phyloP scores from a whole-genome alignment of 352 stramenopile species.

The Phytopythium cucurbitacearum region DNA sequence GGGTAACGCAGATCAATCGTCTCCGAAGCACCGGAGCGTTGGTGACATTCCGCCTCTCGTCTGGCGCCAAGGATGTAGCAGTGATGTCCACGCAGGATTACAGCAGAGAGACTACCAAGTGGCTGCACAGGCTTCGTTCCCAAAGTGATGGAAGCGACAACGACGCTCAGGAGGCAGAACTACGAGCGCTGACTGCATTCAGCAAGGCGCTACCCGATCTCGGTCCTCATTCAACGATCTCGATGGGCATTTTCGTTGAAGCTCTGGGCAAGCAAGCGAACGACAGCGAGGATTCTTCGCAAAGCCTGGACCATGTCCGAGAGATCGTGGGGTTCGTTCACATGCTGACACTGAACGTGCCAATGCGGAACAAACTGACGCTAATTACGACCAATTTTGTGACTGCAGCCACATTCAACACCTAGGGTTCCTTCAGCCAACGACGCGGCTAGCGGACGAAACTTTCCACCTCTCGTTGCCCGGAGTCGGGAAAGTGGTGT shows the following conservation, averaged over 20 bases:
- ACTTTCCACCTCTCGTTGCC: constrained; percentile 50
- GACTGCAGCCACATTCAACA: constrained; percentile 20
- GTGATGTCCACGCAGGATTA: constrained; percentile 32
- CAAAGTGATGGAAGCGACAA: constrained; percentile 19
- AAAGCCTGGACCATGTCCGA: neutral
- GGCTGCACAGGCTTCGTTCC: constrained; percentile 19
- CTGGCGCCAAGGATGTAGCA: constrained; percentile 30
- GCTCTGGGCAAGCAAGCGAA: neutral
- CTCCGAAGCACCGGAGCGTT: constrained; percentile 31
- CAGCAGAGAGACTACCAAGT: constrained; percentile 30
- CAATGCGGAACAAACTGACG: too few relatives aligned
- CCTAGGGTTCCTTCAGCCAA: constrained; percentile 49
- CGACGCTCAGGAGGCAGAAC: constrained; percentile 16
- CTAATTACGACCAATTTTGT: too few relatives aligned
- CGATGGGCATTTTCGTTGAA: constrained; percentile 18
- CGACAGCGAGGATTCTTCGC: too few relatives aligned
- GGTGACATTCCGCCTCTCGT: constrained; percentile 45
- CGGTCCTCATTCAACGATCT: constrained; percentile 20
- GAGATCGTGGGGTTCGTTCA: neutral
- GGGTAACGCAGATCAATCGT: constrained; percentile 31
- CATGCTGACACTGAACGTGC: too few relatives aligned
- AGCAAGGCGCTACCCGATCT: constrained; percentile 23
- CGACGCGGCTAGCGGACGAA: constrained; percentile 38
- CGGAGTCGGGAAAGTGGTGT: constrained; percentile 51
- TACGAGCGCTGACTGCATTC: constrained; percentile 37